A percentile compares a stretch with the other conserved stretches of the same genome.
Evolutionary conservation across 2,329 filamentous ascomycete genomes (phyloP).

Genomic region (Sporothrix inflata): DNA sequence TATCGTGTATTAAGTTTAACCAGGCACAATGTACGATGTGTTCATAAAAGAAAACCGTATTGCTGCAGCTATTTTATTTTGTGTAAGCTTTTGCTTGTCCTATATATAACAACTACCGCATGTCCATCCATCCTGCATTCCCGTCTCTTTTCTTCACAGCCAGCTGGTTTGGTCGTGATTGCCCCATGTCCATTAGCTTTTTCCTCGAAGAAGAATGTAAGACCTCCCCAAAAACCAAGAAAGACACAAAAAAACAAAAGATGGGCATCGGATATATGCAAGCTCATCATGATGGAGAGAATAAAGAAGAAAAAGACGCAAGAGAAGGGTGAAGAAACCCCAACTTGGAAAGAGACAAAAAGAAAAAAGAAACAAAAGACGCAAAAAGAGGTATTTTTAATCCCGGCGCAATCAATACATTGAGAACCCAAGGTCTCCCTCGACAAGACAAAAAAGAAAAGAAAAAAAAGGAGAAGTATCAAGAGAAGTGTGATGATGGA

Average conservation of each 20-base stretch:
- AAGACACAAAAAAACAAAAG: not conserved
- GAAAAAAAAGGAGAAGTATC: constrained; percentile 7
- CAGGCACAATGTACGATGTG: not conserved
- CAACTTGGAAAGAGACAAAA: constrained; percentile 12
- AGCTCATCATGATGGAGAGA: constrained; percentile 8
- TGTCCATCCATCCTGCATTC: not conserved
- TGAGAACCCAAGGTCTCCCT: not conserved
- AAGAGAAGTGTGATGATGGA: not conserved
- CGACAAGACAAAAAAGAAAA: not conserved
- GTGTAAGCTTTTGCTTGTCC: not conserved
- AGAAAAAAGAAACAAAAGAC: not conserved
- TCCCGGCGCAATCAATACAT: constrained; percentile 3
- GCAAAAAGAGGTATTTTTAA: constrained; percentile 4
- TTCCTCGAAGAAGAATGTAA: not conserved
- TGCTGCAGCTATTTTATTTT: not conserved
- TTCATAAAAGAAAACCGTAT: not conserved
- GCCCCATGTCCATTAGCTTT: not conserved
- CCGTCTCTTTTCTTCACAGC: not conserved
- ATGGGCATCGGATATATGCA: constrained; percentile 19
- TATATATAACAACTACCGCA: constrained; percentile 6
- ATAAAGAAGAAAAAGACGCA: not conserved
- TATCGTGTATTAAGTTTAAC: not conserved
- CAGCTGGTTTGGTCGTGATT: not conserved
- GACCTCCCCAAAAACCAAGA: not conserved
- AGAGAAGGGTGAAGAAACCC: too few species aligned